Evolutionary conservation across 2,329 filamentous ascomycete genomes (phyloP).

Genomic region (Diaporthe amygdali): DNA sequence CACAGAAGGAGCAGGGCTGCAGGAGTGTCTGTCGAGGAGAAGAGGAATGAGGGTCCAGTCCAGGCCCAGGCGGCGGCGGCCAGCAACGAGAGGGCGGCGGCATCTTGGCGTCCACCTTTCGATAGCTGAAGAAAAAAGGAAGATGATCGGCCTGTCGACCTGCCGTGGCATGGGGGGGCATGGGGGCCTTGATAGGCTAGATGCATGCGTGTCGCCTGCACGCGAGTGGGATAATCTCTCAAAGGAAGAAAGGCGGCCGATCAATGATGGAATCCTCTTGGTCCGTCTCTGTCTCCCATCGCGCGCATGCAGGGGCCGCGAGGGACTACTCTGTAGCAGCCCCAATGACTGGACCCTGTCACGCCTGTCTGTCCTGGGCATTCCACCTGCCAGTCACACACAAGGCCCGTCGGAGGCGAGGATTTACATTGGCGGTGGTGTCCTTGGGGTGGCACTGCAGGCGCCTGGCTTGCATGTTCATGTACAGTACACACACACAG

Average conservation of each 20-base stretch:
- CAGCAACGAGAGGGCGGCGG: background rate
- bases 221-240: background rate
- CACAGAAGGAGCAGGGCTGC: constrained; percentile 11
- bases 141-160: background rate
- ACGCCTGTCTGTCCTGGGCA: too few relatives aligned
- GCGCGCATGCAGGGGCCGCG: constrained; percentile 4
- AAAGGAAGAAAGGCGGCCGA: background rate
- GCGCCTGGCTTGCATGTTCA: constrained; percentile 10
- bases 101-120: background rate
- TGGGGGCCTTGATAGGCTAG: background rate
- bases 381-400: background rate
- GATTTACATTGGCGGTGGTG: background rate
- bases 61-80: background rate
- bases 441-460: constrained; percentile 2
- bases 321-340: background rate
- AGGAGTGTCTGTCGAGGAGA: background rate
- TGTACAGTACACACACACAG: too few relatives aligned
- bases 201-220: background rate
- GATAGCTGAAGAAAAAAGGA: constrained; percentile 1
- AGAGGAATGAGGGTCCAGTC: background rate
- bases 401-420: background rate
- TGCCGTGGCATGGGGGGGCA: background rate
- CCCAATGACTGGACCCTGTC: background rate
- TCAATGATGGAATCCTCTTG: background rate
- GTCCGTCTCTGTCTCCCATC: background rate